Conservation (phyloP, 2,329 filamentous ascomycete genomes). For the Hymenoscyphus fructigenus region DNA sequence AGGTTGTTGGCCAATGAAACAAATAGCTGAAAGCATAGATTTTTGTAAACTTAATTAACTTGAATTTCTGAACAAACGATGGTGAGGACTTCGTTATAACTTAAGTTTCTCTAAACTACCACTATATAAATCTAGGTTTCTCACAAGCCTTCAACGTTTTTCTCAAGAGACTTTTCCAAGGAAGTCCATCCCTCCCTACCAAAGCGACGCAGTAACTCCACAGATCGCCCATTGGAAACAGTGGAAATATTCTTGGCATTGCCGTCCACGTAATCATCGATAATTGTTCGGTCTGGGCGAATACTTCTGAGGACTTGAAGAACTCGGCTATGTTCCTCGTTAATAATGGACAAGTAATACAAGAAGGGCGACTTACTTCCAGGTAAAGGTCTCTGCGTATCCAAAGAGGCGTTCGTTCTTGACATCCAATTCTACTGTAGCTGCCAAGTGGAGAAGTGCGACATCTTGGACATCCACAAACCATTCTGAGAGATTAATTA, state of each 20-base stretch:
- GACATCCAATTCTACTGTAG: conserved; percentile 29
- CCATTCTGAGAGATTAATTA: conserved; percentile 7
- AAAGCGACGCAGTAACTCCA: conserved; percentile 21
- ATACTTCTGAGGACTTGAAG: conserved; percentile 28
- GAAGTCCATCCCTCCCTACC: conserved; percentile 23
- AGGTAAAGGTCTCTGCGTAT: conserved; percentile 28
- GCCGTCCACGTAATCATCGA: conserved; percentile 19
- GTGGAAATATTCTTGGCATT: conserved; percentile 18
- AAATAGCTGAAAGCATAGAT: no score
- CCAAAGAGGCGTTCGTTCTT: conserved; percentile 28
- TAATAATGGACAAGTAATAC: neutral
- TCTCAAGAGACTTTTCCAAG: conserved; percentile 19
- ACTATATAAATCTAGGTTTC: neutral
- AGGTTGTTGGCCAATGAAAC: no score
- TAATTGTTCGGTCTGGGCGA: conserved; percentile 27
- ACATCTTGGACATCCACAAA: conserved; percentile 34
- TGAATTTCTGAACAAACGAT: no score
- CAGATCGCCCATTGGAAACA: conserved; percentile 21
- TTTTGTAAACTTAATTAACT: no score
- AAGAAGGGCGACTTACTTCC: conserved; percentile 23
- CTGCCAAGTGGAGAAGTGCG: conserved; percentile 34
- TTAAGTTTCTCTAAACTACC: neutral
- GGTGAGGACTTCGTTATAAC: neutral
- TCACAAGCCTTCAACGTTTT: conserved; percentile 10
- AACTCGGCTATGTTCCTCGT: conserved; percentile 15